phyloP scores from a whole-genome alignment of 2,329 filamentous ascomycete genomes.

The Epichloe glyceriae region DNA sequence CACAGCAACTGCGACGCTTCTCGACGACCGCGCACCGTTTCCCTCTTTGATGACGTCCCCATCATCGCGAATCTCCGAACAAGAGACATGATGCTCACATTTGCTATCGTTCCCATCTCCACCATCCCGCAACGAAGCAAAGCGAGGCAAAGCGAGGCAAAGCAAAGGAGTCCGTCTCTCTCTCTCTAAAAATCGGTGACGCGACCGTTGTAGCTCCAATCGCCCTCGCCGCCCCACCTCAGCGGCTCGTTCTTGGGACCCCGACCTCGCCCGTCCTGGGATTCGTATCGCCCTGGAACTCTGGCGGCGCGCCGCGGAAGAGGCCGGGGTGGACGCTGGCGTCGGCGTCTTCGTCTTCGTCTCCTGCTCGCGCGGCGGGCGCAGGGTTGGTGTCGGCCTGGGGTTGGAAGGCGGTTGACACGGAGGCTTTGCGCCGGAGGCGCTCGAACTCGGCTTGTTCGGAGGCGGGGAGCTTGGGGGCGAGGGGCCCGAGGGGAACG shows the following conservation, averaged over 20 bases:
- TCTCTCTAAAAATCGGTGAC: slow-evolving; percentile 74
- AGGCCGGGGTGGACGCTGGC: slow-evolving; percentile 42
- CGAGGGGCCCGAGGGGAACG: slow-evolving; percentile 45
- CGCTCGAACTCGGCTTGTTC: slow-evolving; percentile 85
- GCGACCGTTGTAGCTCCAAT: slow-evolving; percentile 90
- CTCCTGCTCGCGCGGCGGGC: slow-evolving; percentile 8
- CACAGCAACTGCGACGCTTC: neutral
- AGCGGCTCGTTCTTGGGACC: slow-evolving; percentile 96
- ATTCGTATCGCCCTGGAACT: slow-evolving; percentile 87
- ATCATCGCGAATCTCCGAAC: too few species aligned
- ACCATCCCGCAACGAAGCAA: neutral
- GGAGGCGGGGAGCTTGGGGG: slow-evolving; percentile 80
- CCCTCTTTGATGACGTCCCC: too few species aligned
- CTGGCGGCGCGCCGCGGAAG: slow-evolving; percentile 65
- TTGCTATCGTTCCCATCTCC: neutral
- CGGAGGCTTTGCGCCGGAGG: slow-evolving; percentile 54
- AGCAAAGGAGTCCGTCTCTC: neutral
- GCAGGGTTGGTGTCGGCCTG: slow-evolving; percentile 2
- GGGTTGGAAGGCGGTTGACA: slow-evolving; percentile 29
- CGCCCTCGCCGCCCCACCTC: slow-evolving; percentile 63
- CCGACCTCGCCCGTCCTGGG: slow-evolving; percentile 92
- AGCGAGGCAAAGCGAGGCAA: too few species aligned
- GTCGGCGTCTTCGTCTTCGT: too few species aligned
- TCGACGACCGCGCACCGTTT: neutral
- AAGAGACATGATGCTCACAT: too few species aligned